Base-by-base conservation (phyloP, 2,329 filamentous ascomycete genomes). In the Colletotrichum chlorophyti region DNA sequence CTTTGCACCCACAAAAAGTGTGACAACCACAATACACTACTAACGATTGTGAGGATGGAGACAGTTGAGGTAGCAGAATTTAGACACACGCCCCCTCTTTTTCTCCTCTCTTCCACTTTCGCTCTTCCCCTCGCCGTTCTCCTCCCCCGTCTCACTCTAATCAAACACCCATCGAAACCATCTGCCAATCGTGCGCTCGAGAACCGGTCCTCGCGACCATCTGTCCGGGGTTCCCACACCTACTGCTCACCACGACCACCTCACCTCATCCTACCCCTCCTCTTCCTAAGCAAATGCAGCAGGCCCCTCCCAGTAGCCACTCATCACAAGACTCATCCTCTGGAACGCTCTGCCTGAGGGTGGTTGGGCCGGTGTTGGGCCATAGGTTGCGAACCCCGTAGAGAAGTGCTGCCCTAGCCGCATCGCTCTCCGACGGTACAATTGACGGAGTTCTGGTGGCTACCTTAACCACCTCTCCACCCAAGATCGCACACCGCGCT, bases 221-320 rank as follows among this genome's bases (percentile, higher is more conserved):
- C 35, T 42, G 40, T 37, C 19, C 29, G 42, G 24, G 47, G 47
- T 14, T 31, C 19, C 47, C 34, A 40, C 47, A 50, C 46, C 46
- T 23, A 27, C 24, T 34, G 24, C 46, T 27, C 7, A 58, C 49
- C 29, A 23, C 17, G 11, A 19, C 19, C 32, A 53, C 47, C n/a
- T n/a, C n/a, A n/a, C n/a, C n/a, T n/a, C 35, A 54, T 17, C 34
- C 14, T 5, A 9, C 34, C 15, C 48, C 55, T 40, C 38, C 43
- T 43, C 32, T 15, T 50, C 50, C 29, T 55, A 27, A 32, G 21
- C 45, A 41, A 34, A 50, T 60, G 52, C 52, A n/a, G n/a, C n/a
- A 50, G 57, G 43, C 55, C 32, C 57, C 43, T 55, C 57, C 57
- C 34, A 29, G 51, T 60, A 45, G 45, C 57, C 38, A 45, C 35